phyloP scores from a whole-genome alignment of 306 rosid species.

The Cicer bijugum region DNA sequence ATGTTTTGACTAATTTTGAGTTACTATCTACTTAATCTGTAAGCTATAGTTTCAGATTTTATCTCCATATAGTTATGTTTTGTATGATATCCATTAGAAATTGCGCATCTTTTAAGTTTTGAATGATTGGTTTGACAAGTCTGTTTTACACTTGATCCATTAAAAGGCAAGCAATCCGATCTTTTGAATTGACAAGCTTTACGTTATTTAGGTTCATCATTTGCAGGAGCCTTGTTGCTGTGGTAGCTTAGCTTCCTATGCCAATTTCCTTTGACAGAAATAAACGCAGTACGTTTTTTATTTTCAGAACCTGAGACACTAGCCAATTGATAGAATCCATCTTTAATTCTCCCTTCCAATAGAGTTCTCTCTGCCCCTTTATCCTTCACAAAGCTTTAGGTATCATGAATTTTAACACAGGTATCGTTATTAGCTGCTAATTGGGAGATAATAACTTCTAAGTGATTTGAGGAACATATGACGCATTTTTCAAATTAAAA shows the following conservation, averaged over 20 bases:
- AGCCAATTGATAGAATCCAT: background rate
- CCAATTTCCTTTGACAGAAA: background rate
- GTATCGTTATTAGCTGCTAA: too few relatives aligned
- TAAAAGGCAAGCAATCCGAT: too few relatives aligned
- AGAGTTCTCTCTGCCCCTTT: too few relatives aligned
- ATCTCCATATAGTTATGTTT: conserved; percentile 14
- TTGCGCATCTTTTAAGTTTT: background rate
- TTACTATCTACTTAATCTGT: background rate
- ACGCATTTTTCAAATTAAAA: too few relatives aligned
- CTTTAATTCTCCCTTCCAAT: too few relatives aligned
- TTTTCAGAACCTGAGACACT: background rate
- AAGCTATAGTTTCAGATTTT: background rate
- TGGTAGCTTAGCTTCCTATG: background rate
- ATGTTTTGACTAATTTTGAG: conserved; percentile 22
- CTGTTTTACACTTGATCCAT: background rate
- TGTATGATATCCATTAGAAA: conserved; percentile 11
- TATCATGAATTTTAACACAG: too few relatives aligned
- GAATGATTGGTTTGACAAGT: background rate
- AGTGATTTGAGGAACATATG: too few relatives aligned
- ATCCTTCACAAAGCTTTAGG: too few relatives aligned
- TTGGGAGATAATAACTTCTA: too few relatives aligned
- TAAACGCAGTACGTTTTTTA: background rate
- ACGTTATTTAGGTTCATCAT: too few relatives aligned
- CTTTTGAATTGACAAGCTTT: too few relatives aligned
- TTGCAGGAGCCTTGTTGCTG: too few relatives aligned